Evolutionary conservation across 2,329 filamentous ascomycete species (phyloP), one percentile per base, ranked within the genome.

Genomic region (Calonectria honghensis): DNA sequence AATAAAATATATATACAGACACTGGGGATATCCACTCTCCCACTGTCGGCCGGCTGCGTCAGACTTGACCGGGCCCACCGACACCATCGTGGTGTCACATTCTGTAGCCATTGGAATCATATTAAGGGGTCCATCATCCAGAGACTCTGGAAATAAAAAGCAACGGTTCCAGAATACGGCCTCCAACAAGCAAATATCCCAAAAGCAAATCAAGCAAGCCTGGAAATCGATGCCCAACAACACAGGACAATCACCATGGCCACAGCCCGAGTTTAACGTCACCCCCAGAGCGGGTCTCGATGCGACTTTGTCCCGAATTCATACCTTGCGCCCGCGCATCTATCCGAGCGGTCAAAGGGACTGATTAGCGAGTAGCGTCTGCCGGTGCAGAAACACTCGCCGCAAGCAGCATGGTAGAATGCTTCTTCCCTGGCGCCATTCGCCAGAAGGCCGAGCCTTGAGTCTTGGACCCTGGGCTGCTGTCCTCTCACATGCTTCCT

Each of bases 321-420:
- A 20, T n/a, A 11, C 35, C 57, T 27, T 63, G 24, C 29, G 14
- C 27, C 37, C 24, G 18, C 37, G 24, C 57, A 29, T 41, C 57
- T 63, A 63, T 41, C 57, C 57, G 57, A 14, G 57, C 57, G n/a
- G 57, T 41, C 35, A 63, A 13, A 37, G 7, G 7, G 18, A 29
- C 37, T 63, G n/a, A 63, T 41, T 41, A 41, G 35, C 57, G 35
- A 41, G 13, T 39, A 39, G 37, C 24, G 13, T 16, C n/a, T 61
- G 32, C n/a, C 13, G 32, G 32, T 39, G 32, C 24, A 27, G 13
- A 61, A 39, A 39, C 32, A 37, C 11, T 61, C n/a, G 57, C 35
- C 32, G 37, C 57, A 63, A 11, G 24, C 9, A 31, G 35, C 5
- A 9, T 41, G 35, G 27, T 27, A 24, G 13, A 29, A 63, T 10